These are phyloP conservation scores for Houttuynia cordata DNA, from an alignment of 164 flowering plant species.

Conservation along the genomic window DNA sequence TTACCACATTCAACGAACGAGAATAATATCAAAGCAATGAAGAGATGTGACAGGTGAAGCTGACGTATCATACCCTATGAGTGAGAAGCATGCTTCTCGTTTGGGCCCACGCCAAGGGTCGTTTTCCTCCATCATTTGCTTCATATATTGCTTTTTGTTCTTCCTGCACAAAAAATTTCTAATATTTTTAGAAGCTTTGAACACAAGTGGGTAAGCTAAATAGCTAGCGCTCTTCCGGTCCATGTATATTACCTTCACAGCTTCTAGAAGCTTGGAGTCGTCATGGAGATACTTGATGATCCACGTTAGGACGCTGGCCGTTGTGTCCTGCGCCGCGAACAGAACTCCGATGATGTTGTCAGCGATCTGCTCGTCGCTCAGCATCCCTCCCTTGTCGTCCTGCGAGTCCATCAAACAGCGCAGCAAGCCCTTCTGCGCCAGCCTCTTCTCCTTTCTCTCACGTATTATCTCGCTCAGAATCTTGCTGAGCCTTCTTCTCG, in stretches of 20 bases:
- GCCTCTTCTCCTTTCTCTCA: slow-evolving; percentile 43
- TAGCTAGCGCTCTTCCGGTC: too few species aligned
- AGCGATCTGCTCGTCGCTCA: slow-evolving; percentile 56
- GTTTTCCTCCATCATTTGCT: slow-evolving; percentile 23
- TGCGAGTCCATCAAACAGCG: slow-evolving; percentile 39
- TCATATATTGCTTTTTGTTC: slow-evolving; percentile 49
- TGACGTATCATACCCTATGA: slow-evolving; percentile 28
- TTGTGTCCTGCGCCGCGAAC: slow-evolving; percentile 92
- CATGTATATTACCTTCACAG: slow-evolving; percentile 51
- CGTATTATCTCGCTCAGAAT: slow-evolving; percentile 39
- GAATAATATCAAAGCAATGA: not conserved
- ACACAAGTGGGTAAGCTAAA: not conserved
- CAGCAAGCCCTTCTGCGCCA: slow-evolving; percentile 35
- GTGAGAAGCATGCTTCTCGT: slow-evolving; percentile 72
- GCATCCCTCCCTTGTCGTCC: slow-evolving; percentile 32
- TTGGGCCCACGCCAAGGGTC: slow-evolving; percentile 50
- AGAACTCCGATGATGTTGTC: slow-evolving; percentile 87
- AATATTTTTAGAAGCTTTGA: not conserved
- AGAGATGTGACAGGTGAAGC: not conserved
- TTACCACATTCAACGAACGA: too few species aligned
- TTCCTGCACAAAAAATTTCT: slow-evolving; percentile 25
- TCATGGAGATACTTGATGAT: slow-evolving; percentile 79
- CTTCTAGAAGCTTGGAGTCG: slow-evolving; percentile 56
- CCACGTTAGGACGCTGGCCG: slow-evolving; percentile 93
- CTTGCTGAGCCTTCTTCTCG: slow-evolving; percentile 53